phyloP scores from a whole-genome alignment of 768 basidiomycete species.

The Termitomyces sp. region DNA sequence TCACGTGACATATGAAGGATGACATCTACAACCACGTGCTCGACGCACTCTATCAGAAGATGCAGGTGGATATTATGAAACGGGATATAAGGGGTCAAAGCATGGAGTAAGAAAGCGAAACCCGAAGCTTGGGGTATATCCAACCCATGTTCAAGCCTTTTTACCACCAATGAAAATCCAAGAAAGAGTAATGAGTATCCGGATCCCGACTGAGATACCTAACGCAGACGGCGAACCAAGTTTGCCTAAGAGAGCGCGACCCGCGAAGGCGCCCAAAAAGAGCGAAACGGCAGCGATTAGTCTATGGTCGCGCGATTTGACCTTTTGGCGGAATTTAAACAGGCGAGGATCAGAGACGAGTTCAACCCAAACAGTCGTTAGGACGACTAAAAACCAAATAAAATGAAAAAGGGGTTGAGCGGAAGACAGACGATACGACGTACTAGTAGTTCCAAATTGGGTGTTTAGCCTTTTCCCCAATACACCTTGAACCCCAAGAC shows the following conservation, averaged over 20 bases:
- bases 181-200: slow-evolving; percentile 51
- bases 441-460: slow-evolving; percentile 75
- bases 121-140: background rate
- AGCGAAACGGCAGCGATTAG: slow-evolving; percentile 35
- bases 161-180: slow-evolving; percentile 63
- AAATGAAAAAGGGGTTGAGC: background rate
- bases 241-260: slow-evolving; percentile 53
- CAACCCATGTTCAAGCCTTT: background rate
- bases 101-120: background rate
- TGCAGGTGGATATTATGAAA: background rate
- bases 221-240: slow-evolving; percentile 60
- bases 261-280: slow-evolving; percentile 70
- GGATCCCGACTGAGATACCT: slow-evolving; percentile 59
- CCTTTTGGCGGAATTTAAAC: slow-evolving; percentile 47
- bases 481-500: slow-evolving; percentile 86
- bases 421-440: slow-evolving; percentile 18
- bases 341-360: slow-evolving; percentile 43
- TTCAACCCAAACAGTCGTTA: slow-evolving; percentile 92
- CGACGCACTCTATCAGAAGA: background rate
- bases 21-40: background rate
- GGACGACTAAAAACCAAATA: slow-evolving; percentile 45
- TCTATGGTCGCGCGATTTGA: slow-evolving; percentile 24
- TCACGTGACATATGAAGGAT: background rate
- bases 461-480: slow-evolving; percentile 77
- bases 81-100: background rate